Evolutionary conservation across 1,284 basidiomycete species (phyloP), one percentile per base, ranked within the genome.

Genomic region (Heterobasidion occidentale): DNA sequence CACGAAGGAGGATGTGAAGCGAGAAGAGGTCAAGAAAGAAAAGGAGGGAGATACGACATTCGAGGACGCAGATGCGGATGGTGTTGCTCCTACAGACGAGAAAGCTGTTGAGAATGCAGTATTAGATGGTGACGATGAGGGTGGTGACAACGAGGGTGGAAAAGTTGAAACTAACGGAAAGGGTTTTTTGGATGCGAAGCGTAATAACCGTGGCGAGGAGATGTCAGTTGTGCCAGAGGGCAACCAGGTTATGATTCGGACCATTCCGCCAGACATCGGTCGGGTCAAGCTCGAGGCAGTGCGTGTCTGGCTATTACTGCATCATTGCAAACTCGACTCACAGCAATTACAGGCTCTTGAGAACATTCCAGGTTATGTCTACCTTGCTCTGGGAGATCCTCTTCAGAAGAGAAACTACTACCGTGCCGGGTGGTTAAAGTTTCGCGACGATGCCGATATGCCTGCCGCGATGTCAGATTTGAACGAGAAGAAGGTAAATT

Each of bases 171-270:
- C 75, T 45, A 87, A 86, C 63, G 85, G 83, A 52, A 86, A 81
- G 65, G 63, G 66, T 42, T 65, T 67, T 9, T 68, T 68, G 58
- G 77, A 79, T 54, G 71, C 71, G 57, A 80, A 70, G 63, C 77
- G 77, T 46, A 71, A 61, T 49, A 80, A 76, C 60, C 79, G 81
- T 36, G 83, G 80, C n/a, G 87, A 90, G 65, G 88, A 91, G 65
- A 73, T 92, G 55, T 81, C 87, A 61, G 84, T 91, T 19, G 77
- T 79, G 45, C 84, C 91, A 27, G 85, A 91, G 63, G 86, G 88
- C 12, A 90, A 91, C 64, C 92, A 95, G 68, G 85, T 98, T 52
- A 92, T 96, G 81, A 93, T 97, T 66, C 86, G 94, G 61, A 94
- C 91, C 17, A 92, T 97, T 60, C 91, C 93, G 46, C 92, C 94